These are phyloP conservation scores for Ceratobasidium sp. DNA, from an alignment of 1,284 basidiomycete genomes.

Conservation along the genomic window DNA sequence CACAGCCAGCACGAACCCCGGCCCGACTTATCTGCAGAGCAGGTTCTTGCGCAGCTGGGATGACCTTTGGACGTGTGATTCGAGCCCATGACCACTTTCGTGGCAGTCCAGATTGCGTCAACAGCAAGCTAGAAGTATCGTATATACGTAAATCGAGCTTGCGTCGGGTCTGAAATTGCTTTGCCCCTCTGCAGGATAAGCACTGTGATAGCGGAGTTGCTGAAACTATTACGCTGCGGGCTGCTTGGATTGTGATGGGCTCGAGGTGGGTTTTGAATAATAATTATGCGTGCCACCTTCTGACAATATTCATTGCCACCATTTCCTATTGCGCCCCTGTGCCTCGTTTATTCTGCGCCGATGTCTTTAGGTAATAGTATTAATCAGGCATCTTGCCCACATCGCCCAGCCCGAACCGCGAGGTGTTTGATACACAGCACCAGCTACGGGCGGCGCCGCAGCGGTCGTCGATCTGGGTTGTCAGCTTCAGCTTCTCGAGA, in stretches of 20 bases:
- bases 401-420: background rate
- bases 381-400: background rate
- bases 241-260: background rate
- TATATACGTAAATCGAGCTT: conserved; percentile 23
- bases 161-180: background rate
- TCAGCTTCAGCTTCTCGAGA: background rate
- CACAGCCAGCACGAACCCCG: too few species aligned
- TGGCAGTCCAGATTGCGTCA: background rate
- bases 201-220: conserved; percentile 35
- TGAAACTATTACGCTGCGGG: background rate
- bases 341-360: background rate
- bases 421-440: too few species aligned
- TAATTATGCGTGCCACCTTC: background rate
- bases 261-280: background rate
- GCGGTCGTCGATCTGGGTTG: background rate
- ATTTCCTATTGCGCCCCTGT: conserved; percentile 2
- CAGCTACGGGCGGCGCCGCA: background rate
- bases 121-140: background rate
- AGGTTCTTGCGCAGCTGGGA: background rate
- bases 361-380: conserved; percentile 1
- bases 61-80: conserved; percentile 1
- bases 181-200: conserved; percentile 10
- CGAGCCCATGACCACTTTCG: background rate
- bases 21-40: background rate
- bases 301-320: conserved; percentile 2